Conservation (phyloP, 441 rosid species). For the Syzygium syzygioides region DNA sequence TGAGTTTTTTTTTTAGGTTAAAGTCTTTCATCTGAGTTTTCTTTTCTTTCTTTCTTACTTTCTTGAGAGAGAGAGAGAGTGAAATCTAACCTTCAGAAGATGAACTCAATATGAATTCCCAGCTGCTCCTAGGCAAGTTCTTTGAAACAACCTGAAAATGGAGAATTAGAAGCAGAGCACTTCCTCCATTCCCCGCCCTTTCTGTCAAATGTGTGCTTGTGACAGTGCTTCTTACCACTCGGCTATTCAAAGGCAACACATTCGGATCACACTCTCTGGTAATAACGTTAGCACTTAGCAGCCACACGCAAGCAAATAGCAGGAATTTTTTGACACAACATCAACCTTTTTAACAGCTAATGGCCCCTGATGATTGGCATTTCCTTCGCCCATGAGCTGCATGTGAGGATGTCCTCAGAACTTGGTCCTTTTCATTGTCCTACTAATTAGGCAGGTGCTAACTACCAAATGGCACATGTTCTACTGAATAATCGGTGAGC, state of each 20-base stretch:
- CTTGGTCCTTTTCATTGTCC: neutral
- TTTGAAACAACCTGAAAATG: neutral
- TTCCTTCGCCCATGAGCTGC: neutral
- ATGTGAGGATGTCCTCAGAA: neutral
- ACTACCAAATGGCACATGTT: neutral
- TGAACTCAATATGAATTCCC: neutral
- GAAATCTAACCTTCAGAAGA: neutral
- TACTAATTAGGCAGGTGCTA: neutral
- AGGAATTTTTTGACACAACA: neutral
- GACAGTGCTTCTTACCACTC: neutral
- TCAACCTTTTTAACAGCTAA: neutral
- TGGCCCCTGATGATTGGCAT: neutral
- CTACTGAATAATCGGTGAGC: neutral
- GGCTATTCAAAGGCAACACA: neutral
- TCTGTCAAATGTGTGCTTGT: neutral
- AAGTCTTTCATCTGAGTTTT: neutral
- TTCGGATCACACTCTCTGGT: neutral
- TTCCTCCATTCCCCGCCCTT: neutral
- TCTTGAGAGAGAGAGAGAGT: neutral
- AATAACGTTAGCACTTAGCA: neutral
- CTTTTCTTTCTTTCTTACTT: too few species aligned
- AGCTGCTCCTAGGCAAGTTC: neutral
- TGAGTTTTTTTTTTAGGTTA: neutral
- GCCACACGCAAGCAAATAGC: neutral
- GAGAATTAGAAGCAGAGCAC: neutral